Base-by-base conservation (phyloP, 2,329 filamentous ascomycete species). In the Colletotrichum noveboracense region DNA sequence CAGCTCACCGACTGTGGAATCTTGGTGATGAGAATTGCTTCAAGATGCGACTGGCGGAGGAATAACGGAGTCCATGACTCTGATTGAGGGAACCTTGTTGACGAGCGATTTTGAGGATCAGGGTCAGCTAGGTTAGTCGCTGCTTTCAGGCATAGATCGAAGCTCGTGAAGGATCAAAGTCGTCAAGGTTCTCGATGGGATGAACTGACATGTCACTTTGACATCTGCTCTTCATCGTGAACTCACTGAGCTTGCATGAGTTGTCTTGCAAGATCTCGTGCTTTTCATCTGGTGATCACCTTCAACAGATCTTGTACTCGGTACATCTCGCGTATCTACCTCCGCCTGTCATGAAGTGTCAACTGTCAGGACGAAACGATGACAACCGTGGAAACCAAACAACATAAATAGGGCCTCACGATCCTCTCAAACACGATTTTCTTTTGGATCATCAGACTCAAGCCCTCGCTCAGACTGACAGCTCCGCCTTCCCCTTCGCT, bases 41-140 rank as follows among this genome's bases (percentile, higher is more conserved):
- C 56, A 28, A 55, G 36, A 69, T 73, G 65, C 55, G 70, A 69
- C 70, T 73, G 65, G 70, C 55, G 70, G 70, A 73, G 48, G 70
- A 73, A 62, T 61, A 30, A 30, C 14, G 30, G 36, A 36, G 14
- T 61, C 18, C 30, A n/a, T 21, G n/a, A 10, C 21, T 73, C 7
- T 73, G 70, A 26, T 55, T 64, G 70, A 38, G 16, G 55, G 38
- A 30, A 68, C 26, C 21, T 38, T 13, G n/a, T 32, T n/a, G 38
- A 38, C 9, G 5, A 13, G 60, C 21, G 14, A 30, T 3, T 26
- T 36, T 43, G 24, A 32, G 5, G 18, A 18, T n/a, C 60, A 6
- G 34, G 52, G 48, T 5, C 8, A 16, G n/a, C 48, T 38, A 14
- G 14, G 28, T 32, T 56, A 21, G 32, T 34, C n/a, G 24, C 8